These are phyloP conservation scores for Mollisiaceae sp. DNA, from an alignment of 2,329 filamentous ascomycete genomes.

Conservation along the genomic window DNA sequence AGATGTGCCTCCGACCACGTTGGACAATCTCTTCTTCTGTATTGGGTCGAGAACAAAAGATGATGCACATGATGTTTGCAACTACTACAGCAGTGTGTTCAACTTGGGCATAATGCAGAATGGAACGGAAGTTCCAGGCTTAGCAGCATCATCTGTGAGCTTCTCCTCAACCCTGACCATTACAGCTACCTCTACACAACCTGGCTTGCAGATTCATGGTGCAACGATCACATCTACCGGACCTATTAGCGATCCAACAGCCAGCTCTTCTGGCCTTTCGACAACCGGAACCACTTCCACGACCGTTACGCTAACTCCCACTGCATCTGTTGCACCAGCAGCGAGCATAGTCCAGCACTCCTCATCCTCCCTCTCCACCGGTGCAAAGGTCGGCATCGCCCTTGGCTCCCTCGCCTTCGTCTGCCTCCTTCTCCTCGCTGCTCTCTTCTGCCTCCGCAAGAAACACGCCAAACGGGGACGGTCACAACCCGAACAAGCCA, in stretches of 20 bases:
- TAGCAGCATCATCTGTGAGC: neutral
- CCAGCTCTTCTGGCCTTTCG: neutral
- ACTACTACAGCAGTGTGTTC: conserved; percentile 17
- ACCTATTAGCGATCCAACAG: neutral
- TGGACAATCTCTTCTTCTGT: conserved; percentile 17
- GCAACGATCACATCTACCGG: neutral
- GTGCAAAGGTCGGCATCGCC: conserved; percentile 35
- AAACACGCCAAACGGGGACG: conserved; percentile 24
- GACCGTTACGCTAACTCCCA: conserved; percentile 11
- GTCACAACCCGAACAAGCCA: conserved; percentile 27
- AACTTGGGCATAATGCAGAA: neutral
- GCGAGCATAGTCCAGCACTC: neutral
- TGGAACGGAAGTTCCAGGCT: neutral
- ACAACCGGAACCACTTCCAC: neutral
- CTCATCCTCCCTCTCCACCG: conserved; percentile 21
- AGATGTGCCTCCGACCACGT: no score
- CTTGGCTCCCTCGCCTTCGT: conserved; percentile 30
- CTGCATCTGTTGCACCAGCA: neutral
- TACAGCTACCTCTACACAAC: neutral
- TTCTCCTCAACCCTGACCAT: neutral
- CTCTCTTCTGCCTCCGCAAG: conserved; percentile 33
- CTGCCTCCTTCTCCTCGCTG: conserved; percentile 26
- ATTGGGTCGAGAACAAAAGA: neutral
- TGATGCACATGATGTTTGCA: neutral
- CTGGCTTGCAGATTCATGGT: neutral